Conservation (phyloP, 108 stramenopile genomes). For the Pseudonitzschia delicatissima region DNA sequence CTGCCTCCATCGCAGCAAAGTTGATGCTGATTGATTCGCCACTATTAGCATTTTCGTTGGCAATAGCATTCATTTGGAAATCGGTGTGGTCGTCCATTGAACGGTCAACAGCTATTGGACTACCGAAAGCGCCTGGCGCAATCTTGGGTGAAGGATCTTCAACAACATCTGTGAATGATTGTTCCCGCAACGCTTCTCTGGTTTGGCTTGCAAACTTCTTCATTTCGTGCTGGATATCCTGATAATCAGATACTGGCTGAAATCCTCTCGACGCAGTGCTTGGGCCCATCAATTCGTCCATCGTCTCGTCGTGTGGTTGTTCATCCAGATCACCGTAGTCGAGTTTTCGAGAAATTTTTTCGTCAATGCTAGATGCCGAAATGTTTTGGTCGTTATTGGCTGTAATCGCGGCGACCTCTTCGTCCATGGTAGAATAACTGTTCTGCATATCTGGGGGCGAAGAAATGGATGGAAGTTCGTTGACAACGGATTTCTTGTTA, state of each 20-base stretch:
- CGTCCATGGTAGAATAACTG: conserved; percentile 16
- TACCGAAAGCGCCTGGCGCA: conserved; percentile 1
- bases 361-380: conserved; percentile 2
- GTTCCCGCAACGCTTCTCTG: conserved; percentile 26
- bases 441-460: not conserved
- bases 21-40: not conserved
- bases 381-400: not conserved
- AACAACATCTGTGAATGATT: conserved; percentile 10
- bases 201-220: conserved; percentile 25
- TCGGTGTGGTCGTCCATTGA: not conserved
- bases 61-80: not conserved
- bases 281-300: not conserved
- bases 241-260: not conserved
- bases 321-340: conserved; percentile 9
- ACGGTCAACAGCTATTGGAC: not conserved
- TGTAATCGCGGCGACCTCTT: conserved; percentile 29
- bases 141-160: not conserved
- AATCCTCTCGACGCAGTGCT: not conserved
- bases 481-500: not conserved
- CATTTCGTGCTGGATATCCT: conserved; percentile 26
- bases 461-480: not conserved
- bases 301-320: not conserved
- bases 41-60: not conserved
- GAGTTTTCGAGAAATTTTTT: conserved; percentile 17
- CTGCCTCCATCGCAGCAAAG: not conserved